A percentile compares a stretch with the other conserved stretches of the same genome.
Evolutionary conservation across 768 basidiomycete species (phyloP).

Genomic region (Solioccasus polychromus): DNA sequence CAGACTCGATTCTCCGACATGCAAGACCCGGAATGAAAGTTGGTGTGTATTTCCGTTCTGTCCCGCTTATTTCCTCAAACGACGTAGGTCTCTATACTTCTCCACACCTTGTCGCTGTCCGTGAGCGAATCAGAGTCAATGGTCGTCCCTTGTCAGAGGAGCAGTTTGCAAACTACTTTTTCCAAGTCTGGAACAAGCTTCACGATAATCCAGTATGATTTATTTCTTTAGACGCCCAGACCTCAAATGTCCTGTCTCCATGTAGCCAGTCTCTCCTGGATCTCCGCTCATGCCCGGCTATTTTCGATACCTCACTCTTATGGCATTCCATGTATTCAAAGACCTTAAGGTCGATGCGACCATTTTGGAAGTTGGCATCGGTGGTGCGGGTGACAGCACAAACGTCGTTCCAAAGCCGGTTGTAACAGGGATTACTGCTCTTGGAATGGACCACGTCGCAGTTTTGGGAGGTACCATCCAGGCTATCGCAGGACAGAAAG

Average conservation of each 20-base stretch:
- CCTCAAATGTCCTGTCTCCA: slow-evolving; percentile 1
- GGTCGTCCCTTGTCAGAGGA: slow-evolving; percentile 87
- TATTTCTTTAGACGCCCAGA: background rate
- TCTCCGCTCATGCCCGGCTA: slow-evolving; percentile 82
- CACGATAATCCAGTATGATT: slow-evolving; percentile 58
- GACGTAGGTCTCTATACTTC: slow-evolving; percentile 87
- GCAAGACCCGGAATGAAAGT: slow-evolving; percentile 74
- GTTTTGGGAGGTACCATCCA: slow-evolving; percentile 84
- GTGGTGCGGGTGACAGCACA: slow-evolving; percentile 91
- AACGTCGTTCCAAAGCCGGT: slow-evolving; percentile 90
- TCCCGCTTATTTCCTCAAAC: background rate
- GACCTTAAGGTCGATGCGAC: slow-evolving; percentile 82
- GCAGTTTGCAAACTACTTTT: slow-evolving; percentile 88
- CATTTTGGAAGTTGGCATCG: slow-evolving; percentile 94
- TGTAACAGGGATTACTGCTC: slow-evolving; percentile 84
- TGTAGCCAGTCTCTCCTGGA: slow-evolving; percentile 47
- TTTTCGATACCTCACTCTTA: slow-evolving; percentile 88
- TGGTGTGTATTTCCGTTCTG: slow-evolving; percentile 46
- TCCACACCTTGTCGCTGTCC: slow-evolving; percentile 92
- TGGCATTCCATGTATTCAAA: slow-evolving; percentile 90
- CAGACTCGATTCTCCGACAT: slow-evolving; percentile 79
- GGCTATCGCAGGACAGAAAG: slow-evolving; percentile 95
- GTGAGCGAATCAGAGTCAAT: slow-evolving; percentile 93
- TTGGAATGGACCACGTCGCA: slow-evolving; percentile 89
- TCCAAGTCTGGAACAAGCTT: slow-evolving; percentile 91